Evolutionary conservation across 257 asterid genomes (phyloP).

Genomic region (Solanum corneliomulleri): DNA sequence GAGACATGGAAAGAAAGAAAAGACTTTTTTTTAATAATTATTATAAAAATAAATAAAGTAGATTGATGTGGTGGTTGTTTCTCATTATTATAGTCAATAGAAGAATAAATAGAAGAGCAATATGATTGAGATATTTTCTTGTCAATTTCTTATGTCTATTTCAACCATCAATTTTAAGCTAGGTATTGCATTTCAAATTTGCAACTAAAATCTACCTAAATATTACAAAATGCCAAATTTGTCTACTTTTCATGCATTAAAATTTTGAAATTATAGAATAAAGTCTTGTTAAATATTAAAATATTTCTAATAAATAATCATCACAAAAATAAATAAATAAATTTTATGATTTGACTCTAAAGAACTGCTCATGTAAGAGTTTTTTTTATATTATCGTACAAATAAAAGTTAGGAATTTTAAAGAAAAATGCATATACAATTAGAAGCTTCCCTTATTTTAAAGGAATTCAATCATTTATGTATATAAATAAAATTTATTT

Average conservation of each 20-base stretch:
- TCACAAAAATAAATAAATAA: background rate
- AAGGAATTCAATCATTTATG: background rate
- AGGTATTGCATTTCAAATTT: background rate
- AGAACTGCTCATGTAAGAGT: fast-evolving
- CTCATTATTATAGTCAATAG: background rate
- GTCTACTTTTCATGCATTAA: background rate
- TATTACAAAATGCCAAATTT: background rate
- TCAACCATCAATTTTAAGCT: background rate
- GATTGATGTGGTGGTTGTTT: background rate
- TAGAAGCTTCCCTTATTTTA: background rate
- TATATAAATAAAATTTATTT: background rate
- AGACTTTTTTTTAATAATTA: background rate
- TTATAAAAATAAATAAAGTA: background rate
- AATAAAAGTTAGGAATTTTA: too few relatives aligned
- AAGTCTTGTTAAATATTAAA: background rate
- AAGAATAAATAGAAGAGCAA: background rate
- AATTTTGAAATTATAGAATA: background rate
- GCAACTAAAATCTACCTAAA: background rate
- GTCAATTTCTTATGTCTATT: background rate
- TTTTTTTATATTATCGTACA: too few relatives aligned
- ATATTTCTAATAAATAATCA: background rate
- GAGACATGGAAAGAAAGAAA: background rate
- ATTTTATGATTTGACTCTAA: background rate
- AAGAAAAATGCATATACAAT: background rate
- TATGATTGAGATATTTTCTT: background rate